Evolutionary conservation across 345 rosid genomes (phyloP), one percentile per base, ranked within the genome.

Genomic region (Pistacia vera): DNA sequence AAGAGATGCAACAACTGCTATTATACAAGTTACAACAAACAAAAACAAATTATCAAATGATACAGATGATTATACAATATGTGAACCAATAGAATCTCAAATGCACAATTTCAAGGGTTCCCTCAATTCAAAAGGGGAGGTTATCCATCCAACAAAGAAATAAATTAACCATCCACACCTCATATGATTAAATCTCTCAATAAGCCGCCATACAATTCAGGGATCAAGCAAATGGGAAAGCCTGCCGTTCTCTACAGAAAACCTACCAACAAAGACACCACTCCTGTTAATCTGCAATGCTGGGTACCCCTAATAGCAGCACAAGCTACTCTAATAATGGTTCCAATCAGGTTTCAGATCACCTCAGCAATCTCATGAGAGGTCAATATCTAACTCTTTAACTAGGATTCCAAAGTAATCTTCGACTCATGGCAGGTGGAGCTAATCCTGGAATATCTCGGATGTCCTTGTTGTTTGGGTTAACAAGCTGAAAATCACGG

Each of bases 381-480:
- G 57, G 63, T 60, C 54, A 70, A 2, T 8, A 30, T 33, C 3
- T 33, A 18, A 56, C n/a, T 30, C 28, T 68, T 83, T 72, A 85
- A 65, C 83, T 76, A 67, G 78, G 76, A 79, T 70, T 73, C 96
- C 92, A 93, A 77, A 95, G 98, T 73, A 95, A 85, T 78, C 86
- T 90, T 57, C 99, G 87, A 70, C 75, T 72, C 87, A 83, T 87
- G 13, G 91, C 97, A 63, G 99, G 99, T 55, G 99, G 98, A 12
- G 97, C 98, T 81, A 96, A 63, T 51, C 98, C 99, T 1, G 99
- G 97, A 77, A 96, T 90, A 79, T 83, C 92, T 8, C 88, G 91
- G 78, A 93, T 91, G 83, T 92, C 95, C 79, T 92, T 93, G 91
- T 93, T 93, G 75, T 84, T 86, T 22, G 99, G 99, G 85, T 91